Base-by-base conservation (phyloP, 208 protist genomes). In the Trypanosoma brucei region DNA sequence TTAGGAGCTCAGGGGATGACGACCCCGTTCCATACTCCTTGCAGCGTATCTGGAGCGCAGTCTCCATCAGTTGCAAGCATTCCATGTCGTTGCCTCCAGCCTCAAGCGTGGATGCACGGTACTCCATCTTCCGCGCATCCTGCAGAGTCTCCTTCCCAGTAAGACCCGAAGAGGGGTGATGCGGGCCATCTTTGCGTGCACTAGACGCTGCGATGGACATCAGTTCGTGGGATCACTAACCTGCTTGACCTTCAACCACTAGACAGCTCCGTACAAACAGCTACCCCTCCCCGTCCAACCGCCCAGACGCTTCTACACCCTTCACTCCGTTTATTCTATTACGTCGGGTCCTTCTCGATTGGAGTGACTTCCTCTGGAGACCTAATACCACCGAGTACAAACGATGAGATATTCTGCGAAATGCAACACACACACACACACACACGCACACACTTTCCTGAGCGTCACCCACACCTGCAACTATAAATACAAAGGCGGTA, bases 21-120 rank as follows among this genome's bases (percentile, higher is more conserved):
- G 33, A 11, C 6, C 35, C 52, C 42, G 51, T 42, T 51, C 54
- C 8, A 75, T 55, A 45, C 22, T 75, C 60, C 8, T 75, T 62
- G 65, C 75, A 80, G 42, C 84, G 88, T 34, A 92, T 82, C 68
- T 90, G 86, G 39, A 95, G 56, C 0, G 85, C 85, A 9, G 79
- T 84, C 70, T 92, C 81, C 85, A 93, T 86, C 9, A 91, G 74
- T 68, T 84, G 76, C 14, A 93, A 68, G 59, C 62, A 74, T n/a
- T 79, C 72, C 22, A 68, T 61, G 14, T 87, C 62, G 5, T 86
- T 75, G 8, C 84, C 85, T 14, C 69, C 62, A 44, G 68, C 65
- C 62, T 91, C 81, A 22, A 75, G 70, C 40, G 81, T 62, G 2
- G 76, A 40, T 31, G 83, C 84, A 59, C 83, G 75, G 49, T 83